Percentiles rank a stretch among this genome's conserved stretches.
Conservation (phyloP, 2,329 filamentous ascomycete genomes). For the Trichothecium roseum region DNA sequence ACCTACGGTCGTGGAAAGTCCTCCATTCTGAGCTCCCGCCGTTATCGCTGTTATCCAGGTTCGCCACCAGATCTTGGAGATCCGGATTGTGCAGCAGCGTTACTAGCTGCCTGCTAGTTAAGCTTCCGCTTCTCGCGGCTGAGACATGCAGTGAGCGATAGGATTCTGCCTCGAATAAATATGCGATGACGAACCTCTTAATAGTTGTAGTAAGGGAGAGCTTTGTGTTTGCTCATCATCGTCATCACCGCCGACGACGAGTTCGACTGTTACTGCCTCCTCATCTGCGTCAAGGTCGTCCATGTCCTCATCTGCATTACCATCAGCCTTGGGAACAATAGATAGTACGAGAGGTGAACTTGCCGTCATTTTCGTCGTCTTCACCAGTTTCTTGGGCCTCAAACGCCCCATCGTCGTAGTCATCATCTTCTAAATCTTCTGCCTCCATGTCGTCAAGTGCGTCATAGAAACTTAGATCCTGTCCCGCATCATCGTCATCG, state of each 20-base stretch:
- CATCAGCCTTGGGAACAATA: no score
- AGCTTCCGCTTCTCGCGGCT: conserved; percentile 16
- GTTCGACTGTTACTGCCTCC: conserved; percentile 3
- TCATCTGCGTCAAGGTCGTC: conserved; percentile 21
- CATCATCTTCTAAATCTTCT: conserved; percentile 10
- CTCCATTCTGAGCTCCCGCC: conserved; percentile 25
- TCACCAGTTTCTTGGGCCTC: conserved; percentile 9
- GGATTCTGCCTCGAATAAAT: no score
- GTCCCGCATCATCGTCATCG: conserved; percentile 3
- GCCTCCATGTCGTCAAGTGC: conserved; percentile 6
- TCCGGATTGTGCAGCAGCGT: conserved; percentile 28
- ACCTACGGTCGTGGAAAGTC: conserved; percentile 27
- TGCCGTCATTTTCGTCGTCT: conserved; percentile 11
- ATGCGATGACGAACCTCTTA: conserved; percentile 17
- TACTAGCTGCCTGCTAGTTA: conserved; percentile 27
- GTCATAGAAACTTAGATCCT: not conserved
- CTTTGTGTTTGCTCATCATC: conserved; percentile 1
- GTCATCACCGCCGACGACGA: not conserved
- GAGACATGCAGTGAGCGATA: not conserved
- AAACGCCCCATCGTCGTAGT: conserved; percentile 18
- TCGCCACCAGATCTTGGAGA: no score
- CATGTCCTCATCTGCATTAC: conserved; percentile 20
- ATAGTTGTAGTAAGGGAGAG: conserved; percentile 14
- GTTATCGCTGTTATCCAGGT: conserved; percentile 20
- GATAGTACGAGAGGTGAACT: no score